A percentile compares a stretch with the other conserved stretches of the same genome.
phyloP scores from a whole-genome alignment of 441 rosid genomes.

The Hypseocharis bilobata region DNA sequence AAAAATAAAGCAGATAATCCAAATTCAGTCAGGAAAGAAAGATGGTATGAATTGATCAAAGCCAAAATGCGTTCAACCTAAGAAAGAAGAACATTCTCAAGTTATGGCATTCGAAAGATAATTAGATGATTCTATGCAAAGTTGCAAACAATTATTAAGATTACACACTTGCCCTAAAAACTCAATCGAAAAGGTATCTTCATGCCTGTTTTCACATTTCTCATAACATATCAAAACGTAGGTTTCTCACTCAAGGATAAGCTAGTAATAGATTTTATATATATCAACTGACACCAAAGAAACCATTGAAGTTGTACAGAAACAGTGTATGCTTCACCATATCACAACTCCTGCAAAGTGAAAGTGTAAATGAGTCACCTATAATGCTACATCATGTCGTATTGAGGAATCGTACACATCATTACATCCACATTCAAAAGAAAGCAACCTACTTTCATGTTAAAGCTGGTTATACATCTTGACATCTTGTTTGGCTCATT shows the following conservation, averaged over 20 bases:
- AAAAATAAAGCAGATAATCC: no score
- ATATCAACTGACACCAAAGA: not conserved
- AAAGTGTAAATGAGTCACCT: constrained; percentile 2
- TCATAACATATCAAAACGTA: not conserved
- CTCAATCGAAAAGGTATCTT: not conserved
- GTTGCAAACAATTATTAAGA: not conserved
- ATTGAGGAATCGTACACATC: not conserved
- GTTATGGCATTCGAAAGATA: not conserved
- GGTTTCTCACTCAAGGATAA: not conserved
- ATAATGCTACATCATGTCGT: not conserved
- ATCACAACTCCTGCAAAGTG: not conserved
- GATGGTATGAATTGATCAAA: no score
- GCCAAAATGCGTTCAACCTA: no score
- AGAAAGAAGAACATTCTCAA: no score
- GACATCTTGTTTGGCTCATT: constrained; percentile 16
- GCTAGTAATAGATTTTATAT: not conserved
- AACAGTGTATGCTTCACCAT: not conserved
- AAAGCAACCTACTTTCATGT: constrained; percentile 19
- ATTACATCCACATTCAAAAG: not conserved
- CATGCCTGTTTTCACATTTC: not conserved
- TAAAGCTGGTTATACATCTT: constrained; percentile 20
- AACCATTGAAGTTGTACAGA: not conserved
- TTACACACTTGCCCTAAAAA: not conserved
- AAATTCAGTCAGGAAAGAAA: no score
- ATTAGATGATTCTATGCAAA: not conserved